Percentiles rank a stretch among this genome's conserved stretches.
These are phyloP conservation scores for Pichia inconspicua DNA, from an alignment of 1,139 yeast species.

Conservation along the genomic window DNA sequence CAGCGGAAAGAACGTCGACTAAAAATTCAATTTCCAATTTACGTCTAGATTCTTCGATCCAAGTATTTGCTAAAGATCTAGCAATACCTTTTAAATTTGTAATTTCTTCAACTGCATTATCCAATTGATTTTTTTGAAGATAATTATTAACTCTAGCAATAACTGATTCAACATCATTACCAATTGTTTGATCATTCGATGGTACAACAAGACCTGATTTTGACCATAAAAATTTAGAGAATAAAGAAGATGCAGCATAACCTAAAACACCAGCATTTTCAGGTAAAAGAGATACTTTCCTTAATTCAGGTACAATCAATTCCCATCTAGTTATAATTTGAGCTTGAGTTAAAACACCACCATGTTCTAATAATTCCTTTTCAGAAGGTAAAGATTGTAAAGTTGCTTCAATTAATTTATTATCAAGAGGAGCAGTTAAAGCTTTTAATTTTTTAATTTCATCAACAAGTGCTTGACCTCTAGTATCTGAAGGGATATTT, in stretches of 20 bases:
- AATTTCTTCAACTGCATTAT: constrained; percentile 87
- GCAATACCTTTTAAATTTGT: constrained; percentile 91
- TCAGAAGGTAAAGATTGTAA: constrained; percentile 33
- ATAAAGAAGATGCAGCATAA: constrained; percentile 70
- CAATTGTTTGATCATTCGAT: constrained; percentile 39
- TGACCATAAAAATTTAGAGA: constrained; percentile 64
- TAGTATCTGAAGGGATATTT: constrained; percentile 27
- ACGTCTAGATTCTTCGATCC: constrained; percentile 85
- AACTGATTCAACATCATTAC: constrained; percentile 81
- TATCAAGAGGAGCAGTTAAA: constrained; percentile 24
- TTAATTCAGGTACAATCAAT: constrained; percentile 73
- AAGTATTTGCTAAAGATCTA: constrained; percentile 79
- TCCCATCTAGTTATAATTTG: constrained; percentile 71
- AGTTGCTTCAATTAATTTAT: constrained; percentile 24
- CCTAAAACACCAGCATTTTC: constrained; percentile 95
- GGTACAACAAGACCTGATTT: constrained; percentile 51
- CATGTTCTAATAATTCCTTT: constrained; percentile 33
- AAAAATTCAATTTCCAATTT: constrained; percentile 82
- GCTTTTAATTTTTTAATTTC: constrained; percentile 28
- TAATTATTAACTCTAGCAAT: constrained; percentile 79
- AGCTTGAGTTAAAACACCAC: constrained; percentile 46
- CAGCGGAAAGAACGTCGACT: constrained; percentile 56
- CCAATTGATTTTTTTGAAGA: constrained; percentile 69
- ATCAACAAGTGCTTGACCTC: constrained; percentile 25
- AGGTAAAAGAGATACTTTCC: constrained; percentile 71